Base-by-base conservation (phyloP, 129 eudicot genomes). In the Tagetes patula region DNA sequence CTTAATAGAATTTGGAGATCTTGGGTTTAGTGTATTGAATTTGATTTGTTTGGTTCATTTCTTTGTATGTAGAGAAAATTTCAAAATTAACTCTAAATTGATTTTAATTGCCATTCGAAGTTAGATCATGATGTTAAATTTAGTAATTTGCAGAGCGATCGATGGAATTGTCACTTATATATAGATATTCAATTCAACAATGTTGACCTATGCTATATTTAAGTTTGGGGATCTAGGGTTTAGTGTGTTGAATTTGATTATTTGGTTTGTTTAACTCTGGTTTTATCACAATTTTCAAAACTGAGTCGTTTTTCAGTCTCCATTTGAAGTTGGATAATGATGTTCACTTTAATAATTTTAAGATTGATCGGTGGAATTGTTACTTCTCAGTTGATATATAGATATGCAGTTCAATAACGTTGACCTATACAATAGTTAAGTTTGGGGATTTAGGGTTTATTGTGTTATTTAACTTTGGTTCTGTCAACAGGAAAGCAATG, bases 401-500 rank as follows among this genome's bases (percentile, higher is more conserved):
- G 56, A 55, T 54, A 49, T 65, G 32, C 55, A 66, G 27, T 36
- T 3, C 6, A 12, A n/a, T 40, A 38, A 3, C 48, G 3, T 39
- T 64, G 48, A n/a, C 34, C 2, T 14, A 14, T 39, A 1, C 49
- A 9, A 9, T 62, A 6, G 4, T 46, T 73, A 50, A 36, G 1
- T 14, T 13, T 69, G 7, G 47, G 38, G 45, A 3, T 12, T 58
- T 54, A 1, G 69, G 55, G 33, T 8, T 47, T 76, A 58, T 27
- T 12, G 71, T 70, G 46, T n/a, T 69, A 33, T 36, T 40, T n/a
- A 49, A 60, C 33, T 6, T 14, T 9, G 32, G 1, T 3, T 43
- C 13, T 66, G 43, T 75, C 49, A 2, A 27, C 80, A 82, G 62
- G 87, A 56, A 54, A 85, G 84, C 84, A 72, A 79, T 63, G 86